Evolutionary conservation across 2,329 filamentous ascomycete species (phyloP).

Genomic region (Fusarium annulatum): DNA sequence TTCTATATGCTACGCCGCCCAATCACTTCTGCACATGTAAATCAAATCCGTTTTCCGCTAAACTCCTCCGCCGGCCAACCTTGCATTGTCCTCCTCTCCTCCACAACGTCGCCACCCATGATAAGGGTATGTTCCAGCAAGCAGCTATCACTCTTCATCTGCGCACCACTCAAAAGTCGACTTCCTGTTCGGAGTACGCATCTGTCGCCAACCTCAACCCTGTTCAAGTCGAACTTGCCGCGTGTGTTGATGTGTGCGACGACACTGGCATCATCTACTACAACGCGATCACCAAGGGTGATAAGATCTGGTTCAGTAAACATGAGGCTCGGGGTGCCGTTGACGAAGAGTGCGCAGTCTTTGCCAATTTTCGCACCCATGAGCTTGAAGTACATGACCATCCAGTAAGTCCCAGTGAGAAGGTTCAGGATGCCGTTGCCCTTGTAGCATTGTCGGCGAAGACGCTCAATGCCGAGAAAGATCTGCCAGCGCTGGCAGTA

Average conservation of each 20-base stretch:
- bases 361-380: conserved; percentile 10
- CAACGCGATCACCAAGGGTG: neutral
- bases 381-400: conserved; percentile 2
- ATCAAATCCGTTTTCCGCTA: neutral
- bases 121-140: conserved; percentile 14
- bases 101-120: conserved; percentile 16
- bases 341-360: conserved; percentile 4
- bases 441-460: neutral
- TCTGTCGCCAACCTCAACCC: conserved; percentile 1
- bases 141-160: conserved; percentile 18
- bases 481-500: conserved; percentile 22
- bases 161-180: conserved; percentile 5
- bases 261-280: conserved; percentile 17
- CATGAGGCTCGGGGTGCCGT: neutral
- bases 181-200: conserved; percentile 8
- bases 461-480: conserved; percentile 6
- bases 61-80: conserved; percentile 16
- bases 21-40: neutral
- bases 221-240: conserved; percentile 13
- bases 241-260: conserved; percentile 15
- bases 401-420: neutral
- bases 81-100: conserved; percentile 10
- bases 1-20: neutral
- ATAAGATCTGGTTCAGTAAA: conserved; percentile 5
- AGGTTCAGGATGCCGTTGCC: neutral